Percentiles rank a stretch among this genome's conserved stretches.
Conservation (phyloP, 331 rosid genomes). For the Acacia concinna region DNA sequence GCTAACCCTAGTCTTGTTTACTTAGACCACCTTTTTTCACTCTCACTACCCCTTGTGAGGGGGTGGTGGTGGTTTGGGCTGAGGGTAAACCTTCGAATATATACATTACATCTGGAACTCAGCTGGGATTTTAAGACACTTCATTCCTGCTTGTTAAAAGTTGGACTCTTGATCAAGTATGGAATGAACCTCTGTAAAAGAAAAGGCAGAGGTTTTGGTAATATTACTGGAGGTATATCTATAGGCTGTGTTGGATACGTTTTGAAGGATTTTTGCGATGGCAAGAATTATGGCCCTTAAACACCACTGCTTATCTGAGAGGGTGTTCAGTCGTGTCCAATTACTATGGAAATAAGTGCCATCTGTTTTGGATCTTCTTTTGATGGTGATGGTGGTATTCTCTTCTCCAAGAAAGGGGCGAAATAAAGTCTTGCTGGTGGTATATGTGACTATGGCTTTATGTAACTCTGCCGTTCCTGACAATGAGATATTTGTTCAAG, state of each 20-base stretch:
- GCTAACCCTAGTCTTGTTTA: neutral
- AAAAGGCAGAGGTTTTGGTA: neutral
- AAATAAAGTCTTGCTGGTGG: neutral
- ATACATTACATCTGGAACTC: neutral
- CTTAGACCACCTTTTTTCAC: neutral
- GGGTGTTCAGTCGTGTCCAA: slow-evolving; percentile 1
- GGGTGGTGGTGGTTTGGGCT: neutral
- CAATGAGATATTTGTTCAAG: slow-evolving; percentile 16
- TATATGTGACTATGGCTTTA: slow-evolving; percentile 19
- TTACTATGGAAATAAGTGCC: neutral
- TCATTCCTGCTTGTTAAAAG: slow-evolving; percentile 14
- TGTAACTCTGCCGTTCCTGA: neutral
- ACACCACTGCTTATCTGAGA: slow-evolving; percentile 16
- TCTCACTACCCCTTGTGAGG: neutral
- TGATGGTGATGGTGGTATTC: slow-evolving; percentile 6
- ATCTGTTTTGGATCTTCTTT: slow-evolving; percentile 19
- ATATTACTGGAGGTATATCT: neutral
- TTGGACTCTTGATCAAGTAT: slow-evolving; percentile 4
- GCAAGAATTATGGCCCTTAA: neutral
- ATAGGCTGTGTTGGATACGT: neutral
- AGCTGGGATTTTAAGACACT: neutral
- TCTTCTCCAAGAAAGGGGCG: slow-evolving; percentile 17
- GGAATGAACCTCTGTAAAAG: neutral
- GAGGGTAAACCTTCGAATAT: neutral
- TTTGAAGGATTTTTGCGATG: neutral